Evolutionary conservation across 2,329 filamentous ascomycete species (phyloP).

Genomic region (Hymenoscyphus occultus): DNA sequence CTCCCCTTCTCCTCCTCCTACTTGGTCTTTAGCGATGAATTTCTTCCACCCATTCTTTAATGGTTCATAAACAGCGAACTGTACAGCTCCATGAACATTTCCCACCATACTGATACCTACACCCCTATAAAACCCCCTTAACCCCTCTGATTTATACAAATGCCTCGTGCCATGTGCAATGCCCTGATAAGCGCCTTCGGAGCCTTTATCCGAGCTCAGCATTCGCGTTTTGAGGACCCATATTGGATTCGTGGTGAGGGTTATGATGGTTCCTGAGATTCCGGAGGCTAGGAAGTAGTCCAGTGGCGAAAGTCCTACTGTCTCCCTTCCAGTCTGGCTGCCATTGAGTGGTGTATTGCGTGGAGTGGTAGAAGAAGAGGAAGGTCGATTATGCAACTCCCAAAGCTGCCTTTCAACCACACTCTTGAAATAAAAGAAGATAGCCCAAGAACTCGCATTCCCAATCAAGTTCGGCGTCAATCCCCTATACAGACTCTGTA

Average conservation of each 20-base stretch:
- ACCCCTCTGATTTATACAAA: conserved; percentile 69
- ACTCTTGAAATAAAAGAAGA: conserved; percentile 82
- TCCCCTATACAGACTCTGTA: conserved; percentile 80
- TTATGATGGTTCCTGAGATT: conserved; percentile 68
- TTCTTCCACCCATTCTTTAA: conserved; percentile 49
- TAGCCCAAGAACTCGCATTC: conserved; percentile 84
- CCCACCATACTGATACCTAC: conserved; percentile 79
- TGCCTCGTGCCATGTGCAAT: conserved; percentile 68
- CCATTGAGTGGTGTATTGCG: neutral
- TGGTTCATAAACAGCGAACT: conserved; percentile 92
- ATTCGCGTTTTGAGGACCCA: conserved; percentile 99
- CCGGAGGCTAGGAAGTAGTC: conserved; percentile 82
- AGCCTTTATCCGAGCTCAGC: conserved; percentile 75
- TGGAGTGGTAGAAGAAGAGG: conserved; percentile 5
- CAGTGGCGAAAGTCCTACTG: conserved; percentile 30
- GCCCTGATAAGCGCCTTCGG: conserved; percentile 75
- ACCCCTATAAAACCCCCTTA: conserved; percentile 82
- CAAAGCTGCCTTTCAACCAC: conserved; percentile 46
- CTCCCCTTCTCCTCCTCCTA: conserved; percentile 17
- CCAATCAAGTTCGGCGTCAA: conserved; percentile 87
- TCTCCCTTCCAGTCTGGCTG: neutral
- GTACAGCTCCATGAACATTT: conserved; percentile 87
- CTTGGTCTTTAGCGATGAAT: conserved; percentile 50
- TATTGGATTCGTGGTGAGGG: conserved; percentile 85
- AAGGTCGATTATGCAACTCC: conserved; percentile 23